Conservation (phyloP, 441 rosid genomes). For the Populus hybrid region DNA sequence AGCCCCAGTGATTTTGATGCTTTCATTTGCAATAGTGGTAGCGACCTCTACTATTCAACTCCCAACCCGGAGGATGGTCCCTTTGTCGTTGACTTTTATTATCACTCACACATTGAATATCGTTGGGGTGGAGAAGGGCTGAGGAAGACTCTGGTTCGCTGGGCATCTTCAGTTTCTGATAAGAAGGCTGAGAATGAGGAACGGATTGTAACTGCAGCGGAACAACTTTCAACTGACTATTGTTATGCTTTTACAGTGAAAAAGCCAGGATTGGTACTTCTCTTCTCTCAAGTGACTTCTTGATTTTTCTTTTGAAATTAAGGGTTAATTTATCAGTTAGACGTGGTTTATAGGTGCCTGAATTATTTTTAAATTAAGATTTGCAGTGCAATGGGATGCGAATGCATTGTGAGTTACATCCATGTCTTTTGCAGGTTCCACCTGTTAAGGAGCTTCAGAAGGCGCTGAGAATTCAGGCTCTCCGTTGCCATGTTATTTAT, state of each 20-base stretch:
- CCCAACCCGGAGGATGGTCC: slow-evolving; percentile 52
- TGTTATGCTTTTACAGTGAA: slow-evolving; percentile 30
- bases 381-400: background rate
- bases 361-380: background rate
- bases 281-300: background rate
- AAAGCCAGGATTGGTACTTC: slow-evolving; percentile 24
- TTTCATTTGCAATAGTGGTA: slow-evolving; percentile 87
- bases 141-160: slow-evolving; percentile 69
- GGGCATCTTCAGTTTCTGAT: slow-evolving; percentile 58
- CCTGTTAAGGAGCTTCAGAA: slow-evolving; percentile 85
- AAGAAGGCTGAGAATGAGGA: slow-evolving; percentile 37
- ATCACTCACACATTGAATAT: slow-evolving; percentile 77
- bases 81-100: slow-evolving; percentile 65
- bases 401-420: background rate
- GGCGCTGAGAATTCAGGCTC: slow-evolving; percentile 82
- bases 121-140: slow-evolving; percentile 89
- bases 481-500: slow-evolving; percentile 81
- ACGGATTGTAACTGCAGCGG: slow-evolving; percentile 34
- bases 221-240: slow-evolving; percentile 30
- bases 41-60: slow-evolving; percentile 82
- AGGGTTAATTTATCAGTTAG: slow-evolving; percentile 11
- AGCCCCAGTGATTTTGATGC: slow-evolving; percentile 75
- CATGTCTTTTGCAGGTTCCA: slow-evolving; percentile 51
- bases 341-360: background rate
- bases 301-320: background rate